Conservation (phyloP, 495 filamentous ascomycete genomes). For the Aspergillus affinis region DNA sequence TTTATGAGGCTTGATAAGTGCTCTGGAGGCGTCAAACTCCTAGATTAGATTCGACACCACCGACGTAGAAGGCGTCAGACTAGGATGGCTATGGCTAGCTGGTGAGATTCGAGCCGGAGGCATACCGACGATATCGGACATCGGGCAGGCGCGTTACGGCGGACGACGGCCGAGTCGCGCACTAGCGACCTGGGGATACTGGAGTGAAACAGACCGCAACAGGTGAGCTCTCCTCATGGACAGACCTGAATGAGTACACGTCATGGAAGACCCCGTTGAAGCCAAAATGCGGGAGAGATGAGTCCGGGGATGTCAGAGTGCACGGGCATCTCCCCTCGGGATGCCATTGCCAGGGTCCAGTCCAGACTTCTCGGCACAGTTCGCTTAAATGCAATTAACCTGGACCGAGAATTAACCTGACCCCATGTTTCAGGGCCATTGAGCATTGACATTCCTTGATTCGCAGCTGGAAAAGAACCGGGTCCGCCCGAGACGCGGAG, state of each 20-base stretch:
- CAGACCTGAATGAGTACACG: not conserved
- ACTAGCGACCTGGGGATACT: too few relatives aligned
- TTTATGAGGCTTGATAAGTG: not conserved
- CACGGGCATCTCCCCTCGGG: not conserved
- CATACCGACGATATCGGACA: not conserved
- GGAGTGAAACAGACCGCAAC: not conserved
- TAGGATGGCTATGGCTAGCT: not conserved
- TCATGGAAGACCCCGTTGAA: not conserved
- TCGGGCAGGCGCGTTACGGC: not conserved
- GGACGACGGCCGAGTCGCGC: too few relatives aligned
- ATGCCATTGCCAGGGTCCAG: not conserved
- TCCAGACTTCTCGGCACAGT: not conserved
- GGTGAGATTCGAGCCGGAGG: not conserved
- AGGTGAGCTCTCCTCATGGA: too few relatives aligned
- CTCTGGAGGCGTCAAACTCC: not conserved
- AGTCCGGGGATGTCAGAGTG: not conserved
- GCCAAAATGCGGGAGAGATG: not conserved
- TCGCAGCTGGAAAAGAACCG: too few relatives aligned
- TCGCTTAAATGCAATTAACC: not conserved
- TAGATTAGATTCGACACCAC: not conserved
- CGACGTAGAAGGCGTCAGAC: not conserved
- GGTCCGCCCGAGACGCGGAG: not conserved
- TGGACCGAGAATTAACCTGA: not conserved
- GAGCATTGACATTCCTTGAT: too few relatives aligned
- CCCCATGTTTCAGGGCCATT: too few relatives aligned